phyloP scores from a whole-genome alignment of 1,139 yeast genomes.

The Sugiyamaella sp. region DNA sequence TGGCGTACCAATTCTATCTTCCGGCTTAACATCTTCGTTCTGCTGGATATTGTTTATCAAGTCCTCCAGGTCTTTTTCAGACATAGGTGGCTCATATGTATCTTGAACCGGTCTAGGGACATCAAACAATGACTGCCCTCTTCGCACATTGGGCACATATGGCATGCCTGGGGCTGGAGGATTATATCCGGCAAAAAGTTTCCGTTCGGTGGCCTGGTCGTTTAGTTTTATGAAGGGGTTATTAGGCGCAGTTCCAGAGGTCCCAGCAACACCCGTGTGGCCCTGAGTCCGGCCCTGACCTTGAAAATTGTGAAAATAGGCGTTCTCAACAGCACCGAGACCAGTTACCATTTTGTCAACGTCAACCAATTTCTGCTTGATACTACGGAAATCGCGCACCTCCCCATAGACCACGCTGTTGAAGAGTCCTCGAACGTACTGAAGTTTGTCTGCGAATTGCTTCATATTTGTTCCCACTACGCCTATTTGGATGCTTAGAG shows the following conservation, averaged over 20 bases:
- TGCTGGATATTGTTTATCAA: conserved; percentile 69
- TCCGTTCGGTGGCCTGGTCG: too few relatives aligned
- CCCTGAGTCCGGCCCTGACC: too few relatives aligned
- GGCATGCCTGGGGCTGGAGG: neutral
- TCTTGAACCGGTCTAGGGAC: neutral
- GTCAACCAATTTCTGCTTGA: neutral
- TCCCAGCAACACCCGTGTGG: conserved; percentile 1
- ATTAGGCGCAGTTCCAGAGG: too few relatives aligned
- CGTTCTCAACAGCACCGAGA: conserved; percentile 9
- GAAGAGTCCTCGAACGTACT: neutral
- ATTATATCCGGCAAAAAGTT: too few relatives aligned
- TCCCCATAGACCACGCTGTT: neutral
- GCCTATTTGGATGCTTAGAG: neutral
- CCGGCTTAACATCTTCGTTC: conserved; percentile 51
- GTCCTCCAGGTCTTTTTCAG: conserved; percentile 50
- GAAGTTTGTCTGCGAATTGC: neutral
- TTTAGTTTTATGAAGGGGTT: too few relatives aligned
- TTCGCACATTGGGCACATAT: neutral
- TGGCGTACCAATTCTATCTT: conserved; percentile 69
- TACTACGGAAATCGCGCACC: neutral
- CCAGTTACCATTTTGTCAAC: neutral
- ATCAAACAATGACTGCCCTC: conserved; percentile 5
- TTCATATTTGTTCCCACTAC: neutral
- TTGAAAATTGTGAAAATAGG: conserved; percentile 2
- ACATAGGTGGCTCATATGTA: conserved; percentile 1